These are phyloP conservation scores for Hypoxylon cercidicola DNA, from an alignment of 495 filamentous ascomycete genomes.

Conservation along the genomic window DNA sequence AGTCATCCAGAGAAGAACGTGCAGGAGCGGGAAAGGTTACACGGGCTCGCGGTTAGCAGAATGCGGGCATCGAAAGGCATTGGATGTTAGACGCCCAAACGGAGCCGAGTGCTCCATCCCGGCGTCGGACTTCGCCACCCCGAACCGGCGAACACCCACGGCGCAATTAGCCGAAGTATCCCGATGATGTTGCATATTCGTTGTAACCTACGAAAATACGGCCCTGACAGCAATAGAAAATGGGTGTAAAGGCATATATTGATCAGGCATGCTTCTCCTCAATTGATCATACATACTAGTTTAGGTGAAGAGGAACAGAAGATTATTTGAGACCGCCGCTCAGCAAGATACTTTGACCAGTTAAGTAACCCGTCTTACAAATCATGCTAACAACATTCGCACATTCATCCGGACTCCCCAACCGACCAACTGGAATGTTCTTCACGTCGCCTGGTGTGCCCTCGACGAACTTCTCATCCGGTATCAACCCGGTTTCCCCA, in stretches of 20 bases:
- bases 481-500: constrained; percentile 73
- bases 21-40: constrained; percentile 2
- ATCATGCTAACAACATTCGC: constrained; percentile 76
- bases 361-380: constrained; percentile 75
- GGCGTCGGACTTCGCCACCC: constrained; percentile 32
- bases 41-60: constrained; percentile 3
- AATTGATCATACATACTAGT: constrained; percentile 3
- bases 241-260: too few relatives aligned
- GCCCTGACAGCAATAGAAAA: too few relatives aligned
- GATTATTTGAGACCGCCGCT: constrained; percentile 63
- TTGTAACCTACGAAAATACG: too few relatives aligned
- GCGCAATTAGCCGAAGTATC: constrained; percentile 17
- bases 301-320: not conserved
- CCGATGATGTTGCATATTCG: not conserved
- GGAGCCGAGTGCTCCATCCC: constrained; percentile 28
- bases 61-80: not conserved
- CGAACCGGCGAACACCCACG: constrained; percentile 11
- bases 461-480: constrained; percentile 62
- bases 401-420: constrained; percentile 74
- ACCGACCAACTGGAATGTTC: constrained; percentile 69
- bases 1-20: constrained; percentile 7
- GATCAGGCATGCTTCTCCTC: not conserved
- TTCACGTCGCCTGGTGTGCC: constrained; percentile 60
- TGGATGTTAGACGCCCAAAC: constrained; percentile 11
- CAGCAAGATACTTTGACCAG: constrained; percentile 68